phyloP scores from a whole-genome alignment of 2,329 filamentous ascomycete genomes.

The Calonectria honghensis region DNA sequence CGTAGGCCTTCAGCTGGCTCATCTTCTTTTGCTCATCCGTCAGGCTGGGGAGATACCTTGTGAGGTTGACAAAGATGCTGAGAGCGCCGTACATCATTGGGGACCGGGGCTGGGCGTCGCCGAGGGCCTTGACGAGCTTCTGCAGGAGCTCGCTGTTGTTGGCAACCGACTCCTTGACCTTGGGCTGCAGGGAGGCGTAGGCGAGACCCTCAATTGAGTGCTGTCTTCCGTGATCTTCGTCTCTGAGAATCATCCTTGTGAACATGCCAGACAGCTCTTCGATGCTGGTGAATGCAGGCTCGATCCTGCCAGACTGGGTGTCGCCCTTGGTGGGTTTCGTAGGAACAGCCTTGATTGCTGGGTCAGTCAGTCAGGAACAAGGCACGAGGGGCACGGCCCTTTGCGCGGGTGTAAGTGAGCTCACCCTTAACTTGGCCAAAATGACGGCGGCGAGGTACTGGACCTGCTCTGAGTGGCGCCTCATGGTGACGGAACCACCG shows the following conservation, averaged over 20 bases:
- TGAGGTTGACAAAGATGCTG: conserved; percentile 90
- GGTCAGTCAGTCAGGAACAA: conserved; percentile 69
- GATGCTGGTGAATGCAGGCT: conserved; percentile 75
- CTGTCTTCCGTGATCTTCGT: conserved; percentile 75
- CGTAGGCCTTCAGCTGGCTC: conserved; percentile 93
- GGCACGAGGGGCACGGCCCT: background rate
- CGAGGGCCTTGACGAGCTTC: conserved; percentile 79
- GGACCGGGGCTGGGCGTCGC: conserved; percentile 76
- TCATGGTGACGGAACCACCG: conserved; percentile 76
- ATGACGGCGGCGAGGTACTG: conserved; percentile 83
- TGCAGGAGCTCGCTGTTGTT: conserved; percentile 81
- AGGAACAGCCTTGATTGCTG: conserved; percentile 73
- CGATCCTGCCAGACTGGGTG: conserved; percentile 65
- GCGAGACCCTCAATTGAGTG: conserved; percentile 93
- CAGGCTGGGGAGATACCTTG: conserved; percentile 83
- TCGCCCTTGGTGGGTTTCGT: conserved; percentile 63
- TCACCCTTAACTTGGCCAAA: conserved; percentile 81
- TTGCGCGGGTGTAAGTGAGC: conserved; percentile 41
- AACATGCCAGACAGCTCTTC: conserved; percentile 80
- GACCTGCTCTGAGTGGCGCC: conserved; percentile 76
- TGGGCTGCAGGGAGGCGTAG: conserved; percentile 90
- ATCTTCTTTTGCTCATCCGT: conserved; percentile 96
- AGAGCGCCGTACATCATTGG: conserved; percentile 89
- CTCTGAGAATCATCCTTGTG: conserved; percentile 78
- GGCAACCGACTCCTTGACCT: conserved; percentile 87